phyloP scores from a whole-genome alignment of 371 early-diverging fungal genomes.

The Lichtheimia corymbifera region DNA sequence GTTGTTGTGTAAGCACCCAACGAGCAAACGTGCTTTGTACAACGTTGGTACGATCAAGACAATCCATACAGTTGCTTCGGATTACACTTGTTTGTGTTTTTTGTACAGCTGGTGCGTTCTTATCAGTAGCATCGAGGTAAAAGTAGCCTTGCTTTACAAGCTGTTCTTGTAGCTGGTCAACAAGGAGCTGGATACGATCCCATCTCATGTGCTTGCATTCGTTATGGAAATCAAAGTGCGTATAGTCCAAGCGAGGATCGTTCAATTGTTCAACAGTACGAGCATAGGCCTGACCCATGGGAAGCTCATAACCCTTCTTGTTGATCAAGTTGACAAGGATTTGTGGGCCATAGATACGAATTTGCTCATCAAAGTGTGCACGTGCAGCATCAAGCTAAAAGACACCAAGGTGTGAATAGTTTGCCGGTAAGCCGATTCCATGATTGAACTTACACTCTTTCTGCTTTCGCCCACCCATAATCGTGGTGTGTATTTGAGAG shows the following conservation, averaged over 20 bases:
- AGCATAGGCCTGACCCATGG: conserved; percentile 82
- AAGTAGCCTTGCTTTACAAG: conserved; percentile 62
- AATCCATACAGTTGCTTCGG: conserved; percentile 99
- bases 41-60: conserved; percentile 99
- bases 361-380: conserved; percentile 76
- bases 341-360: conserved; percentile 74
- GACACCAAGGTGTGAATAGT: background rate
- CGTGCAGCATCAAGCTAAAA: conserved; percentile 48
- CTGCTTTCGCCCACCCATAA: conserved; percentile 72
- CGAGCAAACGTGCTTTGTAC: conserved; percentile 92
- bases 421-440: background rate
- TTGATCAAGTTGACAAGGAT: conserved; percentile 91
- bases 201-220: conserved; percentile 94
- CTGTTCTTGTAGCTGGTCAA: conserved; percentile 70
- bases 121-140: conserved; percentile 20
- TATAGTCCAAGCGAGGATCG: conserved; percentile 69
- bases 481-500: conserved; percentile 90
- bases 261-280: conserved; percentile 60
- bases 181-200: conserved; percentile 74
- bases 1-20: conserved; percentile 63
- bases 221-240: conserved; percentile 96
- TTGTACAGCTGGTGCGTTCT: conserved; percentile 18
- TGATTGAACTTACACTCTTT: conserved; percentile 57
- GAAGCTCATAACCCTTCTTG: conserved; percentile 85
- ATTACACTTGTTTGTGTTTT: conserved; percentile 81